Conservation (phyloP, 768 basidiomycete species). For the Lyophyllum shimeji region DNA sequence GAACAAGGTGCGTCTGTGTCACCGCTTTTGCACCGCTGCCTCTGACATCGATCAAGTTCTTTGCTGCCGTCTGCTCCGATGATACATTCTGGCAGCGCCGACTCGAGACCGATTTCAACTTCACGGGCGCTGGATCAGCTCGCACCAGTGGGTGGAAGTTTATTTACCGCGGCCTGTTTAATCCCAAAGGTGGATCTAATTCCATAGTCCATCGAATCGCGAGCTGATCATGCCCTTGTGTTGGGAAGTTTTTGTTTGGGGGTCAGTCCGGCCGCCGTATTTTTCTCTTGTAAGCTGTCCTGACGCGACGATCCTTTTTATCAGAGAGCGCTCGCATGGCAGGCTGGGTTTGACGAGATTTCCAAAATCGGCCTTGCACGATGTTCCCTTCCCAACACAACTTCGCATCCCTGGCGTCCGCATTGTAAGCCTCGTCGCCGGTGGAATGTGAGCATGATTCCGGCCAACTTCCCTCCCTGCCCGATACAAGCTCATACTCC, state of each 20-base stretch:
- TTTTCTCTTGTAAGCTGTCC: constrained; percentile 3
- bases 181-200: constrained; percentile 61
- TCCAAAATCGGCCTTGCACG: constrained; percentile 31
- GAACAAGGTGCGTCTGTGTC: constrained; percentile 41
- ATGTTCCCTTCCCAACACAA: constrained; percentile 63
- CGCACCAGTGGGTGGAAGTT: constrained; percentile 77
- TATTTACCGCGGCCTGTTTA: constrained; percentile 70
- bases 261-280: constrained; percentile 29
- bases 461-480: background rate
- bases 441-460: constrained; percentile 66
- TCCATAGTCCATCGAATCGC: background rate
- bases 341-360: constrained; percentile 55
- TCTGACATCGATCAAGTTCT: constrained; percentile 36
- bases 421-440: constrained; percentile 73
- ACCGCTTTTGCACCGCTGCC: background rate
- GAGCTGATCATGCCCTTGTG: constrained; percentile 1
- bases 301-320: background rate
- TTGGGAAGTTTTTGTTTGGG: constrained; percentile 52
- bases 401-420: constrained; percentile 59
- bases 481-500: constrained; percentile 3
- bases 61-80: constrained; percentile 60
- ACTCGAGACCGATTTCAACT: constrained; percentile 73
- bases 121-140: constrained; percentile 68
- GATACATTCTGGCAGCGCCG: constrained; percentile 80
- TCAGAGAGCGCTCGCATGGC: constrained; percentile 60